phyloP scores from a whole-genome alignment of 2,329 filamentous ascomycete species.

The Hymenoscyphus linearis region DNA sequence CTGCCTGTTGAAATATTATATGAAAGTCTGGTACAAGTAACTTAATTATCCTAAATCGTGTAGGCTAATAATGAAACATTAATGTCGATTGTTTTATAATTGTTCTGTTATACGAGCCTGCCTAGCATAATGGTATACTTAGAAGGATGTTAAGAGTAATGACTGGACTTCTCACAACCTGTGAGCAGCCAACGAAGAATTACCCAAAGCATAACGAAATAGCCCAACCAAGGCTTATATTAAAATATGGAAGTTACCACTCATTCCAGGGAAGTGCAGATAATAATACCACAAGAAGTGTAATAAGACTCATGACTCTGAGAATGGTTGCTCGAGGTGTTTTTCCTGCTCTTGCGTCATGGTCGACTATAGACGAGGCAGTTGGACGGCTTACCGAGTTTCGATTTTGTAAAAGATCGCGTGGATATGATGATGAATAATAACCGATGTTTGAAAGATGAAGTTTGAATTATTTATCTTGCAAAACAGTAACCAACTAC shows the following conservation, averaged over 20 bases:
- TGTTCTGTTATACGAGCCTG: no score
- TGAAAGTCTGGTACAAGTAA: no score
- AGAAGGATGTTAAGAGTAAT: neutral
- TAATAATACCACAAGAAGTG: neutral
- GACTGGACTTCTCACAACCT: no score
- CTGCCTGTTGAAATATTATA: no score
- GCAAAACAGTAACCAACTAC: neutral
- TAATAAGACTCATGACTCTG: neutral
- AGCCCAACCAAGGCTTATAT: neutral
- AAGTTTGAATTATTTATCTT: neutral
- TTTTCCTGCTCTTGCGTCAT: neutral
- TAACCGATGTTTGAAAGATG: neutral
- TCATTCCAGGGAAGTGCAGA: no score
- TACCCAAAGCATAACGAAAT: neutral
- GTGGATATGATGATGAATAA: neutral
- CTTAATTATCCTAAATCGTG: no score
- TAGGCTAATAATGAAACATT: no score
- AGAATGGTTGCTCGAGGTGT: neutral
- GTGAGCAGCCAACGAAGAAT: neutral
- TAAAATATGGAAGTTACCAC: neutral
- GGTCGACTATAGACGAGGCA: neutral
- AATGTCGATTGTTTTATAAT: no score
- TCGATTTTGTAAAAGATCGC: no score
- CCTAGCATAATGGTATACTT: no score
- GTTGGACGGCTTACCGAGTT: neutral